These are phyloP conservation scores for Hypoxylon sp. DNA, from an alignment of 2,329 filamentous ascomycete genomes.

Conservation along the genomic window DNA sequence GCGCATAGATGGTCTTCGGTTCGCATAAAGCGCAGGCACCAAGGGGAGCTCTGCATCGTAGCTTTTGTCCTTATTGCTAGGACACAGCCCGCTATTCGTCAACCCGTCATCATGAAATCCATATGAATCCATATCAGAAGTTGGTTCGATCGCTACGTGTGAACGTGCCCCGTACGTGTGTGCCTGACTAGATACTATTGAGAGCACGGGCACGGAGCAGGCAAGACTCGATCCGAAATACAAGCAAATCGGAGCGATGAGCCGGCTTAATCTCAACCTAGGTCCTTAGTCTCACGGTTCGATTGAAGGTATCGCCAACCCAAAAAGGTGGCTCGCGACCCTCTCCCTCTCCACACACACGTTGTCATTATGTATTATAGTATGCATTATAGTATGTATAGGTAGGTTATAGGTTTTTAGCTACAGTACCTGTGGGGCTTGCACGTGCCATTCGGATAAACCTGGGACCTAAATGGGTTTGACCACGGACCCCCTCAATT, in stretches of 20 bases:
- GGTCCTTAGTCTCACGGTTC: slow-evolving; percentile 37
- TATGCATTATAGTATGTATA: slow-evolving; percentile 3
- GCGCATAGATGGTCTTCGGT: slow-evolving; percentile 35
- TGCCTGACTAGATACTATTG: slow-evolving; percentile 35
- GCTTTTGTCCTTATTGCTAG: slow-evolving; percentile 28
- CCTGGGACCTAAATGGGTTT: too few species aligned
- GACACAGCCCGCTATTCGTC: slow-evolving; percentile 31
- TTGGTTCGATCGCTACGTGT: slow-evolving; percentile 40
- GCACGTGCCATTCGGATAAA: too few species aligned
- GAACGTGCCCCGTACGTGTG: slow-evolving; percentile 30
- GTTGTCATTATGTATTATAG: slow-evolving; percentile 36
- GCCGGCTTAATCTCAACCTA: slow-evolving; percentile 38
- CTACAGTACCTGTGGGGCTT: too few species aligned
- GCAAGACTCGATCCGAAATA: slow-evolving; percentile 22
- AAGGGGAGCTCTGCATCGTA: slow-evolving; percentile 35
- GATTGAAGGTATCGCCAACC: slow-evolving; percentile 49
- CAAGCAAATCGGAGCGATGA: slow-evolving; percentile 42
- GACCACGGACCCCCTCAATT: too few species aligned
- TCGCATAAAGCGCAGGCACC: slow-evolving; percentile 47
- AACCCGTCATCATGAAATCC: slow-evolving; percentile 9
- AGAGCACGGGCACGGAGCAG: slow-evolving; percentile 19
- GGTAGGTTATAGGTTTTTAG: slow-evolving; percentile 18
- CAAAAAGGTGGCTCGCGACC: slow-evolving; percentile 44
- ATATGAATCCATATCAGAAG: slow-evolving; percentile 20
- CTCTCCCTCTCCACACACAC: slow-evolving; percentile 36